phyloP scores from a whole-genome alignment of 495 filamentous ascomycete species.

The Neurospora pannonica region DNA sequence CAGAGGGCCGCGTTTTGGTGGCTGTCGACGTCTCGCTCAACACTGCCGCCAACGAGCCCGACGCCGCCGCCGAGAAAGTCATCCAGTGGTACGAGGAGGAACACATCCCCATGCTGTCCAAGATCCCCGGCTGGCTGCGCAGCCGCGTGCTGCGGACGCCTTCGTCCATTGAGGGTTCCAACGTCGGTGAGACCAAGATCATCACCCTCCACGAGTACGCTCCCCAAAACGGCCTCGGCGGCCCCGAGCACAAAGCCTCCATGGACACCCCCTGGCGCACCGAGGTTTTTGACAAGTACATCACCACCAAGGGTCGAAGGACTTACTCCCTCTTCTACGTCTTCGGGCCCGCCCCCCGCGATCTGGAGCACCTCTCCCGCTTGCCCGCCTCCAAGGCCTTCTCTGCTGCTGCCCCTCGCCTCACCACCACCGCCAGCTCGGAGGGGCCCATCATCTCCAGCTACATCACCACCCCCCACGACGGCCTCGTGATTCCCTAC shows the following conservation, averaged over 20 bases:
- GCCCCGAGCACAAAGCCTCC: slow-evolving; percentile 52
- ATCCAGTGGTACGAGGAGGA: slow-evolving; percentile 63
- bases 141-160: slow-evolving; percentile 53
- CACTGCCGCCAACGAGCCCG: slow-evolving; percentile 36
- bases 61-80: slow-evolving; percentile 43
- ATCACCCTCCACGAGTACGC: slow-evolving; percentile 66
- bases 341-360: slow-evolving; percentile 64
- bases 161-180: slow-evolving; percentile 29
- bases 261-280: slow-evolving; percentile 48
- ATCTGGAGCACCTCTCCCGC: slow-evolving; percentile 42
- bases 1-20: slow-evolving; percentile 51
- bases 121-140: slow-evolving; percentile 67
- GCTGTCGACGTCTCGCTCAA: slow-evolving; percentile 50
- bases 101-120: slow-evolving; percentile 59
- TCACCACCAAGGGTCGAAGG: slow-evolving; percentile 45
- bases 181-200: slow-evolving; percentile 34
- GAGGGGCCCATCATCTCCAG: slow-evolving; percentile 42
- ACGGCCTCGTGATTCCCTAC: slow-evolving; percentile 60
- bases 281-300: slow-evolving; percentile 45
- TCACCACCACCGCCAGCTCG: slow-evolving; percentile 29
- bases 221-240: slow-evolving; percentile 52
- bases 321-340: slow-evolving; percentile 66
- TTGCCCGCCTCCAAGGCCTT: slow-evolving; percentile 31
- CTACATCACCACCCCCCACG: slow-evolving; percentile 54
- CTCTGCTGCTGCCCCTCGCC: slow-evolving; percentile 44